Conservation (phyloP, 352 stramenopile species). For the Phytopythium aichiense region DNA sequence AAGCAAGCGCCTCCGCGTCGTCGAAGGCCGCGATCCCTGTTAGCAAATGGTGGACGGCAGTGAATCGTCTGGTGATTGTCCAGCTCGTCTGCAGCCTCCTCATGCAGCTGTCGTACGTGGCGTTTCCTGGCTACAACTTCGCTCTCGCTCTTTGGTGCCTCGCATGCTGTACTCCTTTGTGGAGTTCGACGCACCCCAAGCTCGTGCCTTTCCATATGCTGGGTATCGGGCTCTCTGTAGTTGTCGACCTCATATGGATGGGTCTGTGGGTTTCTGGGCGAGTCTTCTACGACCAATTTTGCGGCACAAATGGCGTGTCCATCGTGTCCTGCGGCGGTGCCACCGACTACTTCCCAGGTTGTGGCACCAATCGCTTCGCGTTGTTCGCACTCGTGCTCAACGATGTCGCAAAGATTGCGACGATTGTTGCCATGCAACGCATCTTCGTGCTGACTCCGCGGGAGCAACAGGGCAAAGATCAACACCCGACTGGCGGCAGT, state of each 20-base stretch:
- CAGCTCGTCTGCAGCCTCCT: constrained; percentile 57
- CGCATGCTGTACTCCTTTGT: constrained; percentile 47
- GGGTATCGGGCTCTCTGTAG: constrained; percentile 44
- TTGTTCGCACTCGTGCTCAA: constrained; percentile 60
- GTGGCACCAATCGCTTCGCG: constrained; percentile 68
- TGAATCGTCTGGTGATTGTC: constrained; percentile 33
- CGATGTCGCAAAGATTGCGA: constrained; percentile 46
- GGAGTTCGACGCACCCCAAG: constrained; percentile 39
- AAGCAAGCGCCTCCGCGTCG: neutral
- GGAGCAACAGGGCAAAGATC: neutral
- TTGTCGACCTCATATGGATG: constrained; percentile 75
- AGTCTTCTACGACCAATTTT: constrained; percentile 81
- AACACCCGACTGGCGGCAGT: neutral
- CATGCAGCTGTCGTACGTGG: constrained; percentile 82
- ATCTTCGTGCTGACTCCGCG: constrained; percentile 26
- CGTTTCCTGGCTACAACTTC: constrained; percentile 80
- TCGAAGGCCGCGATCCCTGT: neutral
- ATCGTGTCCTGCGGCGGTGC: constrained; percentile 65
- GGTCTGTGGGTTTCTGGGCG: constrained; percentile 62
- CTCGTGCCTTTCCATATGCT: constrained; percentile 49
- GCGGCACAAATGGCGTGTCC: constrained; percentile 45
- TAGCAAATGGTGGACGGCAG: constrained; percentile 39
- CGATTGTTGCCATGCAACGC: constrained; percentile 35
- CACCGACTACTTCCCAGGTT: constrained; percentile 58
- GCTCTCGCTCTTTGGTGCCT: constrained; percentile 67